Evolutionary conservation across 148 eudicot genomes (phyloP).

Genomic region (Polygonum maritimum): DNA sequence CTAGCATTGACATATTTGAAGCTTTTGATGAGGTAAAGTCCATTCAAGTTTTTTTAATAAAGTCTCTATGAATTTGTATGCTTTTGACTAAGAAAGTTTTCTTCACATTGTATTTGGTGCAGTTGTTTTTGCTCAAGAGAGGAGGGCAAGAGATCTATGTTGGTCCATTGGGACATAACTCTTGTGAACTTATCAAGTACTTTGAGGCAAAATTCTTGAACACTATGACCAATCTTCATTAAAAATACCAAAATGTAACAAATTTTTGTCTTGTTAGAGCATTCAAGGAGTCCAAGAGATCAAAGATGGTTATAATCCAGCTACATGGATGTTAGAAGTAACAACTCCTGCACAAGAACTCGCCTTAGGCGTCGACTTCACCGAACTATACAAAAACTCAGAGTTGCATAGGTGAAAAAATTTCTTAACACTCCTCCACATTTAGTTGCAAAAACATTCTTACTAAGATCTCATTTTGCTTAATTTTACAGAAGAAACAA

Average conservation of each 20-base stretch:
- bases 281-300: slow-evolving; percentile 9
- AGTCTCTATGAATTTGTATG: not conserved
- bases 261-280: not conserved
- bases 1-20: slow-evolving; percentile 59
- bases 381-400: slow-evolving; percentile 8
- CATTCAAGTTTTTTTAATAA: not conserved
- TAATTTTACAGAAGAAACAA: not conserved
- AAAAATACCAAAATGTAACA: not conserved
- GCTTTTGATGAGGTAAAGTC: slow-evolving; percentile 57
- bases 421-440: not conserved
- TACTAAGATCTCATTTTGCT: not conserved
- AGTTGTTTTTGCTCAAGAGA: slow-evolving; percentile 14
- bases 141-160: slow-evolving; percentile 13
- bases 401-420: slow-evolving; percentile 5
- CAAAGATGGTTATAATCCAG: slow-evolving; percentile 10
- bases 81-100: not conserved
- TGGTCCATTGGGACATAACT: slow-evolving; percentile 8
- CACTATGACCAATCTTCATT: not conserved
- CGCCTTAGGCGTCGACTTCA: slow-evolving; percentile 9
- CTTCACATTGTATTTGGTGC: not conserved
- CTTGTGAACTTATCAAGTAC: slow-evolving; percentile 9
- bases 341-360: slow-evolving; percentile 11
- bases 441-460: not conserved
- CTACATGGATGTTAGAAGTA: slow-evolving; percentile 14
- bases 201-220: not conserved